phyloP scores from a whole-genome alignment of 257 asterid species.

The Jacaranda copaia region DNA sequence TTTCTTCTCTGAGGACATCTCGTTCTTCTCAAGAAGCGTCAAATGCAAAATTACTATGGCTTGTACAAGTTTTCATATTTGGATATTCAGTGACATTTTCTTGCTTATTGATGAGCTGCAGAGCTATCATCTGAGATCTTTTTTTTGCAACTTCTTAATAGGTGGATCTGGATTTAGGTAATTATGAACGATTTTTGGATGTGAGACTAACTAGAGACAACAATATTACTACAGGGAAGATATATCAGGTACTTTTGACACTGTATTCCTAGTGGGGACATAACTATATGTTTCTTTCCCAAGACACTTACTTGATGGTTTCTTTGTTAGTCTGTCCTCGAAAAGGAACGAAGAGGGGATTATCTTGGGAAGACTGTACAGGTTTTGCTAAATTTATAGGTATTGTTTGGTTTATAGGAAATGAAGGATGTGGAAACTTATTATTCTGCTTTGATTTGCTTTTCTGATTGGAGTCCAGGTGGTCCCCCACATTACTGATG shows the following conservation, averaged over 20 bases:
- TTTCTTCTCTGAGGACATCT: background rate
- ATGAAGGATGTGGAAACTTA: conserved; percentile 5
- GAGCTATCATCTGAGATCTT: conserved; percentile 23
- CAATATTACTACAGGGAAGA: conserved; percentile 97
- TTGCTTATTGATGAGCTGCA: conserved; percentile 16
- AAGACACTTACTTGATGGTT: conserved; percentile 40
- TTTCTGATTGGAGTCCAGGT: conserved; percentile 58
- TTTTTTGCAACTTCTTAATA: conserved; percentile 40
- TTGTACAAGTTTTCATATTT: background rate
- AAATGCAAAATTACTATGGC: background rate
- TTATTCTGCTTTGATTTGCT: conserved; percentile 5
- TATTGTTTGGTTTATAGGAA: conserved; percentile 17
- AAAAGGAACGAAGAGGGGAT: conserved; percentile 92
- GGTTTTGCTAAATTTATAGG: conserved; percentile 52
- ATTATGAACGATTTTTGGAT: conserved; percentile 93
- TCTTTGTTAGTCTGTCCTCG: conserved; percentile 81
- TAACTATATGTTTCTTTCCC: conserved; percentile 31
- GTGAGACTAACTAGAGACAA: conserved; percentile 92
- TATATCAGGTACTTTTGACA: conserved; percentile 77
- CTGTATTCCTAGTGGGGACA: conserved; percentile 1
- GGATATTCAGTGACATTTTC: conserved; percentile 1
- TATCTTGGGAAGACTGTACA: conserved; percentile 99
- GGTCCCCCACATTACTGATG: conserved; percentile 96
- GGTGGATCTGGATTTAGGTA: conserved; percentile 99
- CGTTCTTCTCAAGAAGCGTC: background rate